A percentile compares a stretch with the other conserved stretches of the same genome.
phyloP scores from a whole-genome alignment of 352 stramenopile species.

The Globisporangium sylvaticum region DNA sequence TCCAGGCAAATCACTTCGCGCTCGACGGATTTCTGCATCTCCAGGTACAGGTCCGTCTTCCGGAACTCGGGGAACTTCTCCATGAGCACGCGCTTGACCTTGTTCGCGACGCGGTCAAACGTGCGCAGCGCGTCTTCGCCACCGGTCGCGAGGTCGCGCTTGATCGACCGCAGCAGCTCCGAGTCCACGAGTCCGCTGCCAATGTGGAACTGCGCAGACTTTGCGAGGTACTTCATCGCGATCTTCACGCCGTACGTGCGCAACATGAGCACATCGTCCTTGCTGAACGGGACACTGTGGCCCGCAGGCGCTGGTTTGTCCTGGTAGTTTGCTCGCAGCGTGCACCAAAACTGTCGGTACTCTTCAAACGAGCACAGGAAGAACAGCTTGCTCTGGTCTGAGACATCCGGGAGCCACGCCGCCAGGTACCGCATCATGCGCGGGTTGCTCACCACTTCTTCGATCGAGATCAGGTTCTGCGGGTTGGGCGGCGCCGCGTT shows the following conservation, averaged over 20 bases:
- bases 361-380: slow-evolving; percentile 77
- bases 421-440: slow-evolving; percentile 82
- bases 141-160: slow-evolving; percentile 68
- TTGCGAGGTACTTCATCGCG: slow-evolving; percentile 79
- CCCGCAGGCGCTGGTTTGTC: slow-evolving; percentile 14
- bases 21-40: slow-evolving; percentile 78
- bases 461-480: slow-evolving; percentile 58
- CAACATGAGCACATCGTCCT: slow-evolving; percentile 81
- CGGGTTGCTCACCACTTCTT: slow-evolving; percentile 75
- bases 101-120: slow-evolving; percentile 71
- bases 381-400: slow-evolving; percentile 76
- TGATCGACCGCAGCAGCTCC: slow-evolving; percentile 64
- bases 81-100: slow-evolving; percentile 81
- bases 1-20: slow-evolving; percentile 80
- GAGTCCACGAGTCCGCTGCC: slow-evolving; percentile 49
- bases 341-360: slow-evolving; percentile 73
- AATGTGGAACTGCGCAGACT: slow-evolving; percentile 81
- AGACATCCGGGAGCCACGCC: slow-evolving; percentile 46
- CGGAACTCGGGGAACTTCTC: slow-evolving; percentile 74
- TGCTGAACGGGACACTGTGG: slow-evolving; percentile 48
- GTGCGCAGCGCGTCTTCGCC: slow-evolving; percentile 78
- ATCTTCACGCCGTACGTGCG: slow-evolving; percentile 87
- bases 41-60: slow-evolving; percentile 71
- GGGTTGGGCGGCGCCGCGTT: slow-evolving; percentile 30
- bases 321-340: slow-evolving; percentile 60